Evolutionary conservation across 208 protist species (phyloP).

Genomic region (Trypanosoma mega): DNA sequence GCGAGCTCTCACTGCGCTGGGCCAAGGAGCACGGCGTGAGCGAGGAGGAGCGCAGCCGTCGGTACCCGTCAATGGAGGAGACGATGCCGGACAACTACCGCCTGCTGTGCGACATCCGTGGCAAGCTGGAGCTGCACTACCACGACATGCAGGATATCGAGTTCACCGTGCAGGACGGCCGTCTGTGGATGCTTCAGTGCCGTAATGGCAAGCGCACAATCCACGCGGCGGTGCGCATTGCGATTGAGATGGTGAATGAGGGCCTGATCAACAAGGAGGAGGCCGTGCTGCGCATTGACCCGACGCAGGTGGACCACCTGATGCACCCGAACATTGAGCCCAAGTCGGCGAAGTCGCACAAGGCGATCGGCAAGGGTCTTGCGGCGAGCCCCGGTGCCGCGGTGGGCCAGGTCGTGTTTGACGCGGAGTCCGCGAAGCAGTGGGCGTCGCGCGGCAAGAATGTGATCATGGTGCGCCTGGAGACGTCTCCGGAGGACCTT

Average conservation of each 20-base stretch:
- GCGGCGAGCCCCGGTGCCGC: constrained; percentile 92
- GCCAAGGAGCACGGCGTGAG: constrained; percentile 66
- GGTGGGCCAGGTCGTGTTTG: constrained; percentile 91
- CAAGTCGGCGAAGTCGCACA: constrained; percentile 33
- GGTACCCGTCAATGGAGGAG: constrained; percentile 85
- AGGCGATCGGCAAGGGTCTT: constrained; percentile 90
- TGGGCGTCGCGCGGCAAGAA: constrained; percentile 60
- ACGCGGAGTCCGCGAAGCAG: constrained; percentile 64
- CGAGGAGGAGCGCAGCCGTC: constrained; percentile 57
- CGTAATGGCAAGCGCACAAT: constrained; percentile 94
- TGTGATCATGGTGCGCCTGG: constrained; percentile 91
- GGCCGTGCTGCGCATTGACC: constrained; percentile 84
- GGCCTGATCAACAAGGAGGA: constrained; percentile 90
- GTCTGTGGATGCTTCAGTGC: constrained; percentile 95
- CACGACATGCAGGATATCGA: constrained; percentile 97
- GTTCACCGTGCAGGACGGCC: constrained; percentile 95
- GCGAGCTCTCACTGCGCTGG: constrained; percentile 60
- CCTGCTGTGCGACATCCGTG: constrained; percentile 79
- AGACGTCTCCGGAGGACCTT: constrained; percentile 95
- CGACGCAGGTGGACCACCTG: constrained; percentile 84
- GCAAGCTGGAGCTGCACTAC: constrained; percentile 90
- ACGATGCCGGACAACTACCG: constrained; percentile 84
- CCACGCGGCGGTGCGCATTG: constrained; percentile 84
- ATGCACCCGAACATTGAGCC: constrained; percentile 89
- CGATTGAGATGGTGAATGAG: constrained; percentile 92